phyloP scores from a whole-genome alignment of 441 rosid genomes.

The Bruguiera hainesii region DNA sequence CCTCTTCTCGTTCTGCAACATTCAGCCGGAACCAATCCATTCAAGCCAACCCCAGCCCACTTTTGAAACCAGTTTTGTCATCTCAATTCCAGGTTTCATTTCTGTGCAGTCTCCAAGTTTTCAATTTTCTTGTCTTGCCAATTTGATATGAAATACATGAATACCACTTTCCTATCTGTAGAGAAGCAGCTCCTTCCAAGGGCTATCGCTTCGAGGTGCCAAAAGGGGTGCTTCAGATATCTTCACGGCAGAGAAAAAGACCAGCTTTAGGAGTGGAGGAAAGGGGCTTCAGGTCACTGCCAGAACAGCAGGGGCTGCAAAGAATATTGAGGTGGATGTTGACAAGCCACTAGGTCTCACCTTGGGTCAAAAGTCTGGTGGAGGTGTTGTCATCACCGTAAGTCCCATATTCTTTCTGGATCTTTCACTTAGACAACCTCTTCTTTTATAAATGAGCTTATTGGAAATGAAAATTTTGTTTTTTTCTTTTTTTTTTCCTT shows the following conservation, averaged over 20 bases:
- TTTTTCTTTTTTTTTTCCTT: background rate
- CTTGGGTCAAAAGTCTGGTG: slow-evolving; percentile 80
- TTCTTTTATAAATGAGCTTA: background rate
- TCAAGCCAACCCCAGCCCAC: slow-evolving; percentile 34
- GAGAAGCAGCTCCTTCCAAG: slow-evolving; percentile 61
- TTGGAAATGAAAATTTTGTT: background rate
- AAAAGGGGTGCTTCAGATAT: slow-evolving; percentile 42
- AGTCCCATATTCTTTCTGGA: slow-evolving; percentile 21
- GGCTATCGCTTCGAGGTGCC: slow-evolving; percentile 60
- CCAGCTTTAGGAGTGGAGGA: slow-evolving; percentile 14
- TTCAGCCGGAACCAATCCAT: slow-evolving; percentile 38
- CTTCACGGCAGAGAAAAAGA: slow-evolving; percentile 33
- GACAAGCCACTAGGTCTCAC: slow-evolving; percentile 95
- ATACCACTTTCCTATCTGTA: slow-evolving; percentile 15
- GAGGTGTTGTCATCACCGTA: slow-evolving; percentile 88
- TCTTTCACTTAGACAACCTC: background rate
- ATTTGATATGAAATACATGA: background rate
- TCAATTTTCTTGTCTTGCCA: background rate
- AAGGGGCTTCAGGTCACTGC: slow-evolving; percentile 57
- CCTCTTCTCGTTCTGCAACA: slow-evolving; percentile 41
- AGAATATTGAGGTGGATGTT: slow-evolving; percentile 80
- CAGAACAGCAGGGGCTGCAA: slow-evolving; percentile 68
- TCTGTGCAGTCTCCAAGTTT: background rate
- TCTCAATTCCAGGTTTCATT: slow-evolving; percentile 29
- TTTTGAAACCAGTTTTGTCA: slow-evolving; percentile 25